Percentiles rank a stretch among this genome's conserved stretches.
Conservation (phyloP, 176 grass and related monocot species). For the Hyparrhenia diplandra region DNA sequence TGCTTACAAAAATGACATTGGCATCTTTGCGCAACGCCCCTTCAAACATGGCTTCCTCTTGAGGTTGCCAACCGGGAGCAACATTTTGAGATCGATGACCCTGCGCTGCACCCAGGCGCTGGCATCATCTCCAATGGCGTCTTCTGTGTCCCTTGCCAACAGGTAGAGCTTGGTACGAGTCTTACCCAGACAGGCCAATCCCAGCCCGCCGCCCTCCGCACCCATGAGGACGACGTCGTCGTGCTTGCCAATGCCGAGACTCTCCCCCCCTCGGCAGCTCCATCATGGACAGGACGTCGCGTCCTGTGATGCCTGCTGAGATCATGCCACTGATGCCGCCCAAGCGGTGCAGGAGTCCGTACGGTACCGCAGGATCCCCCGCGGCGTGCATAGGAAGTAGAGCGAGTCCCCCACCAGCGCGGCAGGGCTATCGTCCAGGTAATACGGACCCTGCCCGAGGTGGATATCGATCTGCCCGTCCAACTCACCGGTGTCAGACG, state of each 20-base stretch:
- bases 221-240: background rate
- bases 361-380: no score
- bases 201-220: background rate
- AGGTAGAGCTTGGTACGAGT: background rate
- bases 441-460: no score
- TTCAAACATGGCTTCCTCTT: background rate
- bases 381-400: no score
- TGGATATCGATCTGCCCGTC: no score
- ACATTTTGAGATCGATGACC: background rate
- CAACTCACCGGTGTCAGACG: no score
- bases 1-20: background rate
- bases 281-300: background rate
- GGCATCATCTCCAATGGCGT: background rate
- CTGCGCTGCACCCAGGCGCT: background rate
- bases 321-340: no score
- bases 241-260: background rate
- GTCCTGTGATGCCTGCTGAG: no score
- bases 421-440: no score
- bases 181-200: background rate
- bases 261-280: background rate
- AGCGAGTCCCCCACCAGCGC: no score
- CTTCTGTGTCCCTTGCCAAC: background rate
- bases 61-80: background rate
- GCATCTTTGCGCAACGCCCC: background rate
- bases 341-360: no score